A percentile compares a stretch with the other conserved stretches of the same genome.
phyloP scores from a whole-genome alignment of 2,329 filamentous ascomycete genomes.

The Lasiodiplodia gonubiensis region DNA sequence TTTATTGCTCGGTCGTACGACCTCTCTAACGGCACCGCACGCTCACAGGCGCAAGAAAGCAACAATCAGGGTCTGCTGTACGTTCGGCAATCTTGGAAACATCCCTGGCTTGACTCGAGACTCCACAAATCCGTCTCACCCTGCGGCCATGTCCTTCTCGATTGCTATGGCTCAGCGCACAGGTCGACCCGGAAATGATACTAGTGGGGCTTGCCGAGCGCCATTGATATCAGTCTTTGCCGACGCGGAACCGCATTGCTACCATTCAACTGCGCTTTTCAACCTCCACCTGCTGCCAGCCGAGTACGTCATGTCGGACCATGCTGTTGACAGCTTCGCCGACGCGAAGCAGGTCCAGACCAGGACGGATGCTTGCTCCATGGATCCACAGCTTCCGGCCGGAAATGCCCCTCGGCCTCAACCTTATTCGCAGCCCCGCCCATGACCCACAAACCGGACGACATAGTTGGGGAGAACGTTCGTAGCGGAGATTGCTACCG shows the following conservation, averaged over 20 bases:
- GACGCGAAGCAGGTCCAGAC: constrained; percentile 8
- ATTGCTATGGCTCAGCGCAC: constrained; percentile 3
- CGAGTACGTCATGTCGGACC: background rate
- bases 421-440: constrained; percentile 10
- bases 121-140: constrained; percentile 22
- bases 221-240: background rate
- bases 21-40: background rate
- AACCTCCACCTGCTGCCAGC: background rate
- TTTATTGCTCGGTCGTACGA: constrained; percentile 10
- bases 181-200: constrained; percentile 5
- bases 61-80: background rate
- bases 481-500: constrained; percentile 18
- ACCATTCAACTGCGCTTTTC: background rate
- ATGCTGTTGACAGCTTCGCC: background rate
- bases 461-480: background rate
- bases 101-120: constrained; percentile 17
- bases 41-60: background rate
- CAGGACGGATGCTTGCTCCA: background rate
- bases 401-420: background rate
- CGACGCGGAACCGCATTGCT: background rate
- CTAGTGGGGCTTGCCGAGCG: background rate
- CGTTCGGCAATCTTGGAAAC: constrained; percentile 24
- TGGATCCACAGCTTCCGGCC: constrained; percentile 5
- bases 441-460: constrained; percentile 5
- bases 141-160: constrained; percentile 5